Conservation (phyloP, 345 rosid genomes). For the Eucalyptus erythrocorys region DNA sequence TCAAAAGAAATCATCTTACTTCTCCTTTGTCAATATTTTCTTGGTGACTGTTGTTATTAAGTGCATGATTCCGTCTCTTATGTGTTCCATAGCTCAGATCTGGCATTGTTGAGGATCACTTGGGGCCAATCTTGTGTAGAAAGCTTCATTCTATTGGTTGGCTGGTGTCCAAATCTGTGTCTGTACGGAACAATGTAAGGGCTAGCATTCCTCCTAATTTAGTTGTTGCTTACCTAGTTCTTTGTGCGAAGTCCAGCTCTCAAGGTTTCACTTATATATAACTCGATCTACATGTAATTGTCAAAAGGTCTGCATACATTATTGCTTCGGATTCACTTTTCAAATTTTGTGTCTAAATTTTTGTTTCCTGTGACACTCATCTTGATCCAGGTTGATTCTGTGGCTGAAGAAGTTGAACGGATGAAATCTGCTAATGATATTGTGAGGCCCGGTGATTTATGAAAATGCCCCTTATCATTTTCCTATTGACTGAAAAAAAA, state of each 20-base stretch:
- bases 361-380: conserved; percentile 1
- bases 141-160: conserved; percentile 78
- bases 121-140: conserved; percentile 62
- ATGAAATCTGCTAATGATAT: conserved; percentile 59
- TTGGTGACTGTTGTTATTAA: background rate
- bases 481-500: background rate
- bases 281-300: too few species aligned
- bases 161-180: conserved; percentile 48
- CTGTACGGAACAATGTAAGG: conserved; percentile 81
- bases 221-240: background rate
- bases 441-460: conserved; percentile 24
- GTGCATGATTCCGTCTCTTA: conserved; percentile 2
- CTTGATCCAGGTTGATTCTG: conserved; percentile 74
- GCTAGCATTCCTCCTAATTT: background rate
- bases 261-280: background rate
- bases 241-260: background rate
- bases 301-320: background rate
- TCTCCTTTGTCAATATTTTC: background rate
- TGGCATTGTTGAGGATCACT: conserved; percentile 87
- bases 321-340: background rate
- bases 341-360: background rate
- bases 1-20: background rate
- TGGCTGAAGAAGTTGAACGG: conserved; percentile 91
- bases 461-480: background rate
- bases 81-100: conserved; percentile 99